Base-by-base conservation (phyloP, 805 yeast genomes). In the Metschnikowia anglica region DNA sequence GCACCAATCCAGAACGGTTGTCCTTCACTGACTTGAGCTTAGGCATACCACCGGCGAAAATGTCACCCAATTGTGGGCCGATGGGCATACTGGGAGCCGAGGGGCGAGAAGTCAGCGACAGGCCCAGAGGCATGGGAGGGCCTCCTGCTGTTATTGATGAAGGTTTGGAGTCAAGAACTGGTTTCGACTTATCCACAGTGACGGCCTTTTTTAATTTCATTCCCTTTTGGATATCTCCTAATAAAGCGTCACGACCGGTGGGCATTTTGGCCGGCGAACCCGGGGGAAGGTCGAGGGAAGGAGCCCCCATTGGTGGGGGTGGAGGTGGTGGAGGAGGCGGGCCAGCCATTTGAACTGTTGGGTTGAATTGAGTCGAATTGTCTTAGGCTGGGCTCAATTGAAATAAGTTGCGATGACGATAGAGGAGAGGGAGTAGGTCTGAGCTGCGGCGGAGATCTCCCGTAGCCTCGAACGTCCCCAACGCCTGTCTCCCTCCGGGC, bases 1-100 rank as follows among this genome's bases (percentile, higher is more conserved):
- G 72, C 9, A 67, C 59, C 12, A 66, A 54, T 1, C 64, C 68
- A 13, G 64, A 30, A 28, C 74, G 59, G 46, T 68, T 69, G 46
- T 70, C 73, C 23, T 48, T 46, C 7, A 57, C 60, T 31, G 62
- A 60, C 39, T 76, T 79, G 47, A 86, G 69, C 55, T 83, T 83
- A 6, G 95, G 93, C 62, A 87, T 73, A 1, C 95, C 95, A 5
- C 84, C 87, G 3, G 93, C 88, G 63, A 83, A 81, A 12, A 83
- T 71, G 39, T 81, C 84, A 13, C 85, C 88, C 51, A 83, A 63
- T 55, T 70, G 79, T 2, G 83, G 82, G 9, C 60, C 63, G 12
- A 43, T 28, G 24, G 60, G 51, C 38, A 49, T 44, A 18, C 28
- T 19, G 12, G 72, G 65, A 8, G 63, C 54, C 10, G 64, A 51